These are phyloP conservation scores for Boletus subcaerulescens DNA, from an alignment of 768 basidiomycete genomes.

Conservation along the genomic window DNA sequence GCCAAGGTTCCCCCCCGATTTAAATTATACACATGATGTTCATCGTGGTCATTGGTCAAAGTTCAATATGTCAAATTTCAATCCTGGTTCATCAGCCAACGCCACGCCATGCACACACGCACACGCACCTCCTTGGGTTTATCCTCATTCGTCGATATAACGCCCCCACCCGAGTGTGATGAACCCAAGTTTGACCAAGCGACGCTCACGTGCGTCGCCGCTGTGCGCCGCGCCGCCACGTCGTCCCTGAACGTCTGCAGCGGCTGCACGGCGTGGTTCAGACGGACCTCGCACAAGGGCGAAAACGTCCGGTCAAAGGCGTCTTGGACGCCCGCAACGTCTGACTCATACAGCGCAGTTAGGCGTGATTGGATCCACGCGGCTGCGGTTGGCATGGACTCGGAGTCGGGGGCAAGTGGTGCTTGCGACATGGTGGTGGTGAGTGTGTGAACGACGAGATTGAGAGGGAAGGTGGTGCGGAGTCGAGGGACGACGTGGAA, in stretches of 20 bases:
- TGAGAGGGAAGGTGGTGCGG: background rate
- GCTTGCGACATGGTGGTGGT: background rate
- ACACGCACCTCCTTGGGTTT: conserved; percentile 21
- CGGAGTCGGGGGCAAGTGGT: background rate
- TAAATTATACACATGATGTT: no score
- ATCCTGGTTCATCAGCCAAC: no score
- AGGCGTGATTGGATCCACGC: conserved; percentile 33
- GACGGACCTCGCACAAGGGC: conserved; percentile 30
- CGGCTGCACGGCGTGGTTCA: conserved; percentile 27
- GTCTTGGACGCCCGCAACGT: conserved; percentile 1
- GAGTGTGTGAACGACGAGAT: background rate
- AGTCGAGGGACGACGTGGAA: background rate
- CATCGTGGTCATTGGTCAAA: no score
- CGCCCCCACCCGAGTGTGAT: conserved; percentile 13
- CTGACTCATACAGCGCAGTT: conserved; percentile 25
- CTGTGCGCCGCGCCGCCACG: conserved; percentile 17
- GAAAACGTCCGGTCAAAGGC: conserved; percentile 34
- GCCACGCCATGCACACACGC: background rate
- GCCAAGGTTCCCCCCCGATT: no score
- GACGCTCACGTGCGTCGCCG: conserved; percentile 21
- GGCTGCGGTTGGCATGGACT: conserved; percentile 1
- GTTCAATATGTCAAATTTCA: no score
- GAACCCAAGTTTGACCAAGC: conserved; percentile 25
- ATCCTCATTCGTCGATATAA: conserved; percentile 30
- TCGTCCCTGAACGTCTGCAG: conserved; percentile 30